These are phyloP conservation scores for Amorphotheca resinae DNA, from an alignment of 495 filamentous ascomycete genomes.

Conservation along the genomic window DNA sequence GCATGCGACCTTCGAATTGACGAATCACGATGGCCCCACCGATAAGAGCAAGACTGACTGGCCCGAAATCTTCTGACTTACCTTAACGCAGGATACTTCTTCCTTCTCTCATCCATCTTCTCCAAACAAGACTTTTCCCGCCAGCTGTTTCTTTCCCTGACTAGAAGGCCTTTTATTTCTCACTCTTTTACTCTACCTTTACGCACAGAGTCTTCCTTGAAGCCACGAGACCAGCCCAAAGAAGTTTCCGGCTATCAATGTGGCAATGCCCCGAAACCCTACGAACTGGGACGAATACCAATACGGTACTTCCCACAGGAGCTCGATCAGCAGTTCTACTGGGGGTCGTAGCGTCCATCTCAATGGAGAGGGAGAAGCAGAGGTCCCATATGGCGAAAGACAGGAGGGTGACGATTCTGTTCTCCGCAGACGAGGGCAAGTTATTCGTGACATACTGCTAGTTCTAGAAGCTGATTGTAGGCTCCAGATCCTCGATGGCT, in stretches of 20 bases:
- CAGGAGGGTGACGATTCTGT: constrained; percentile 7
- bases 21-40: too few relatives aligned
- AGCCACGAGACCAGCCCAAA: too few relatives aligned
- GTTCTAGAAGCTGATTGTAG: neutral
- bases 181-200: too few relatives aligned
- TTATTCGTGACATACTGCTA: neutral
- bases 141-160: neutral
- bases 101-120: neutral
- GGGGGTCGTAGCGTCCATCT: constrained; percentile 26
- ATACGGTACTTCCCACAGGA: constrained; percentile 21
- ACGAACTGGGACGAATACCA: constrained; percentile 42
- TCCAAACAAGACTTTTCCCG: neutral
- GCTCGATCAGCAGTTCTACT: constrained; percentile 24
- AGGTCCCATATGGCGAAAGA: neutral
- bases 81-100: too few relatives aligned
- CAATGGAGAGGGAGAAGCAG: constrained; percentile 12
- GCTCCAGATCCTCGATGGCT: constrained; percentile 56
- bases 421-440: constrained; percentile 16
- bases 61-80: too few relatives aligned
- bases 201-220: too few relatives aligned
- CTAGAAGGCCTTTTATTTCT: too few relatives aligned
- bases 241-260: too few relatives aligned
- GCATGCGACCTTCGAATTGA: too few relatives aligned
- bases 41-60: too few relatives aligned
- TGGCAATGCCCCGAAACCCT: constrained; percentile 28